A percentile compares a stretch with the other conserved stretches of the same genome.
phyloP scores from a whole-genome alignment of 306 rosid species.

The cucumber (Cucumis sativus) region Cucumber_9930_V3 NC_026657.2:30240501-30241000 shows the following conservation, averaged over 20 bases:
- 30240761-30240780: background rate
- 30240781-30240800: background rate
- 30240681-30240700: conserved; percentile 26
- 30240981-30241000: conserved; percentile 18
- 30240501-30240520: background rate
- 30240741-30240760: background rate
- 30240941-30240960: conserved; percentile 25
- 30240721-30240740: background rate
- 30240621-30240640: background rate
- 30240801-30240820: background rate
- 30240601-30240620: background rate
- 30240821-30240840: conserved; percentile 7
- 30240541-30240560: background rate
- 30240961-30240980: conserved; percentile 25
- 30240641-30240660: background rate
- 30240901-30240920: conserved; percentile 17
- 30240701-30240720: background rate
- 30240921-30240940: conserved; percentile 34
- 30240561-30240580: background rate
- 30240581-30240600: background rate
- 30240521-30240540: background rate
- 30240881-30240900: background rate
- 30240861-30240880: background rate
- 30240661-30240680: conserved; percentile 20
- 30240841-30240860: background rate